Percentiles rank a stretch among this genome's conserved stretches.
phyloP scores from a whole-genome alignment of 805 yeast genomes.

The Barnettozyma pratensis region DNA sequence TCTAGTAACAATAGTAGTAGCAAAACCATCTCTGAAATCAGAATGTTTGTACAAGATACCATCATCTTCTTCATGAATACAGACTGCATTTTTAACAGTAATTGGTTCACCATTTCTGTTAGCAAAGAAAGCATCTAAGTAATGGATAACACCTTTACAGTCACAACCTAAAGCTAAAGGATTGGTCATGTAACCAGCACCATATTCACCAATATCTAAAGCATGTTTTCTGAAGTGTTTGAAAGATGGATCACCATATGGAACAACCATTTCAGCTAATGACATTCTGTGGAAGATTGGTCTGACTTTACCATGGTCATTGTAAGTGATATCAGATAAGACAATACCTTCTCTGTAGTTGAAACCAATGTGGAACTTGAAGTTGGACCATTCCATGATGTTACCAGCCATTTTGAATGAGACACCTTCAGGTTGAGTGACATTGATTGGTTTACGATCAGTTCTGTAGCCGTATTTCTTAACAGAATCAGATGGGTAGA shows the following conservation, averaged over 20 bases:
- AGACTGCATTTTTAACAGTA: constrained; percentile 70
- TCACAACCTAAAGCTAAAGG: constrained; percentile 77
- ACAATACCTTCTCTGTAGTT: constrained; percentile 85
- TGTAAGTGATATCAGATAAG: constrained; percentile 64
- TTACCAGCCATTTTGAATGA: constrained; percentile 68
- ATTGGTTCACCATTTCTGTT: constrained; percentile 64
- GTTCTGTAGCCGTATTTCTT: constrained; percentile 62
- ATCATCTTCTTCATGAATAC: constrained; percentile 85
- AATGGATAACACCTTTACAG: constrained; percentile 82
- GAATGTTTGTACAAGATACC: constrained; percentile 78
- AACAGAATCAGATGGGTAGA: constrained; percentile 59
- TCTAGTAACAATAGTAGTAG: constrained; percentile 69
- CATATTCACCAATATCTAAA: constrained; percentile 81
- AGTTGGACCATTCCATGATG: constrained; percentile 73
- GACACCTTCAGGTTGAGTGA: constrained; percentile 80
- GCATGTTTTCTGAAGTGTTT: constrained; percentile 87
- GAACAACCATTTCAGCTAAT: constrained; percentile 78
- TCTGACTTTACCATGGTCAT: constrained; percentile 69
- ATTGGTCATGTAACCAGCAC: constrained; percentile 83
- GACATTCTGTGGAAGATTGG: constrained; percentile 78
- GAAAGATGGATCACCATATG: constrained; percentile 73
- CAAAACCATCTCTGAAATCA: constrained; percentile 76
- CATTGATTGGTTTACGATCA: constrained; percentile 59
- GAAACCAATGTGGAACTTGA: constrained; percentile 74
- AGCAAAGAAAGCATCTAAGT: constrained; percentile 72